A percentile compares a stretch with the other conserved stretches of the same genome.
Conservation (phyloP, 2,329 filamentous ascomycete species). For the Whalleya microplaca region DNA sequence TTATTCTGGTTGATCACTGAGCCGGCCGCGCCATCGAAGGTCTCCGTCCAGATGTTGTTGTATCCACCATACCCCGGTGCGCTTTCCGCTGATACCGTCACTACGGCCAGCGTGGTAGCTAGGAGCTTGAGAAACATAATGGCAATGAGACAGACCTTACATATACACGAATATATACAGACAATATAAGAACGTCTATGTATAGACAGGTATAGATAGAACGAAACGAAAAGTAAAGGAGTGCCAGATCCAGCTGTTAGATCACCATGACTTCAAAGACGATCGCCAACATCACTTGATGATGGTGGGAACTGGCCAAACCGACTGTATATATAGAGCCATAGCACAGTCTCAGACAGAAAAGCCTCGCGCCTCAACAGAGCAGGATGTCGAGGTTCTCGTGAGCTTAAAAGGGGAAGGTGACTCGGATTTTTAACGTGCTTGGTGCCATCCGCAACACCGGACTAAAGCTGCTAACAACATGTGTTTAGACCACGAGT, state of each 20-base stretch:
- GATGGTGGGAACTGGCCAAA: constrained; percentile 3
- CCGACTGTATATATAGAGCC: constrained; percentile 13
- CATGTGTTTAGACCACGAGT: constrained; percentile 28
- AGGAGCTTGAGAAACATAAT: constrained; percentile 31
- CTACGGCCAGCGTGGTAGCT: constrained; percentile 22
- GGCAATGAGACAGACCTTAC: neutral
- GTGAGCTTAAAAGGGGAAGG: constrained; percentile 29
- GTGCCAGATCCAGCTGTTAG: constrained; percentile 27
- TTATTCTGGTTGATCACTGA: constrained; percentile 40
- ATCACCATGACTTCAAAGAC: constrained; percentile 16
- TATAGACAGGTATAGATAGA: constrained; percentile 14
- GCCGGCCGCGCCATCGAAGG: constrained; percentile 47
- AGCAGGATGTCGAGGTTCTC: constrained; percentile 28
- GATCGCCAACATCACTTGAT: constrained; percentile 27
- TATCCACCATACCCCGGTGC: constrained; percentile 46
- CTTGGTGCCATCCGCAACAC: constrained; percentile 22
- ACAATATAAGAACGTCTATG: constrained; percentile 22
- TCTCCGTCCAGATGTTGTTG: constrained; percentile 50
- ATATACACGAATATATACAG: constrained; percentile 8
- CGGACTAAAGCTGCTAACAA: constrained; percentile 14
- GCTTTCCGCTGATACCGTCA: constrained; percentile 21
- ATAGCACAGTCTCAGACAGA: constrained; percentile 13
- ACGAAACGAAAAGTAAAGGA: constrained; percentile 26
- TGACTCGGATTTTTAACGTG: constrained; percentile 24
- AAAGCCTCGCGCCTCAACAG: constrained; percentile 12